These are phyloP conservation scores for Xerocomus nothofagi DNA, from an alignment of 1,284 basidiomycete genomes.

Conservation along the genomic window DNA sequence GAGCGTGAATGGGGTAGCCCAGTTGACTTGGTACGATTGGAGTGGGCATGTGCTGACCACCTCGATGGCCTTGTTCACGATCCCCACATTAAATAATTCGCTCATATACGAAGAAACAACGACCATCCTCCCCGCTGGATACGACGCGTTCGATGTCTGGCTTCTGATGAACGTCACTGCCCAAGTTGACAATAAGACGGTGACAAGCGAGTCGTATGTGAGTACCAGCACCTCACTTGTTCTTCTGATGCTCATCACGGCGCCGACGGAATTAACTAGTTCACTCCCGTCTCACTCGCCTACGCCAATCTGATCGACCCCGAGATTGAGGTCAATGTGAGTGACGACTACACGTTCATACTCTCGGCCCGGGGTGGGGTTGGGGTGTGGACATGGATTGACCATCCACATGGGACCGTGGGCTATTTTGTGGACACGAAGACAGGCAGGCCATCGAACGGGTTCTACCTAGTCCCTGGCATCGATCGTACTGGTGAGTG, in stretches of 20 bases:
- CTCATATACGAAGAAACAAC: conserved; percentile 39
- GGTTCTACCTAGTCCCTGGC: too few relatives aligned
- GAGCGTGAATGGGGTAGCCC: conserved; percentile 46
- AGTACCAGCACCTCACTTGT: conserved; percentile 20
- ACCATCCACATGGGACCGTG: too few relatives aligned
- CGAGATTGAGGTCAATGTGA: conserved; percentile 39
- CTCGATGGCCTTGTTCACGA: conserved; percentile 41
- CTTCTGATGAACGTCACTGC: conserved; percentile 53
- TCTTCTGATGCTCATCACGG: background rate
- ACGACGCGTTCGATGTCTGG: conserved; percentile 47
- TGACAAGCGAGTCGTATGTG: conserved; percentile 56
- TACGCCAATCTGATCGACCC: conserved; percentile 49
- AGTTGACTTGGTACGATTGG: conserved; percentile 64
- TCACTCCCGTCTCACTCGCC: conserved; percentile 52
- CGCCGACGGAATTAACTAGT: conserved; percentile 36
- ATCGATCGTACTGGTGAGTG: too few relatives aligned
- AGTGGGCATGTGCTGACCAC: conserved; percentile 43
- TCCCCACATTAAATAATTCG: conserved; percentile 53
- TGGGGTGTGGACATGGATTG: too few relatives aligned
- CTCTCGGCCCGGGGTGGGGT: conserved; percentile 50
- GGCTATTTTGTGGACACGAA: too few relatives aligned
- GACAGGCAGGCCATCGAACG: too few relatives aligned
- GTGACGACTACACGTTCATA: conserved; percentile 45
- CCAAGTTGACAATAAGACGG: conserved; percentile 41
- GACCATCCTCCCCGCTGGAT: conserved; percentile 46